Evolutionary conservation across 2,329 filamentous ascomycete species (phyloP), one percentile per base, ranked within the genome.

Genomic region (Didymella segeticola): DNA sequence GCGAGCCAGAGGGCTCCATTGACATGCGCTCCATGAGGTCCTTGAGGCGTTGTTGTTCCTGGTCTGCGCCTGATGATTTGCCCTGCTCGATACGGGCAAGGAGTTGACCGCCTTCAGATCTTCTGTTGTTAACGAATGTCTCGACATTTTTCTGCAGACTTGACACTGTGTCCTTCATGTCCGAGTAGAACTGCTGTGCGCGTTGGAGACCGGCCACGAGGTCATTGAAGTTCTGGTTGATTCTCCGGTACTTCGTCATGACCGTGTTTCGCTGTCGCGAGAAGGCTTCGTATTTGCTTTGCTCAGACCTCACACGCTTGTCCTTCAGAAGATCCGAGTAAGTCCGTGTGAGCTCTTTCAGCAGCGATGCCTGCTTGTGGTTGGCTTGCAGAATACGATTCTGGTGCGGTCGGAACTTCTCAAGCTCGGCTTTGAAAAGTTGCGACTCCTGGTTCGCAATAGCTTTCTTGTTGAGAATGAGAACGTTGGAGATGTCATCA

Each of bases 381-480:
- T 92, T 96, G 12, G 95, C 93, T 73, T 97, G 92, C 8, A 96
- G 79, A 14, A 99, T 83, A 27, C 95, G 87, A 66, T 89, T 96
- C 71, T 98, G 95, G 67, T 97, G 91, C 23, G 92, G 89, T 34
- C 92, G 83, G 77, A 97, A 99, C 74, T 99, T 99, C 76, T 98
- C 93, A n/a, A 99, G 82, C 75, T 99, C 95, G 14, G 91, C 87
- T 72, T 97, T 90, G 78, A 99, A 99, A 2, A 99, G 83, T 68
- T 96, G 91, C 11, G 83, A 88, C 74, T 99, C 95, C 67, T 95
- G 93, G 68, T 91, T 96, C 17, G 91, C 84, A 68, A 98, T 93
- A 1, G 91, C 89, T 77, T 98, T 99, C 74, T 98, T 98, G 81
- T 99, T 99, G 54, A 99, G 80, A 50, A 99, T 99, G 56, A 99